A percentile compares a stretch with the other conserved stretches of the same genome.
Evolutionary conservation across 2,329 filamentous ascomycete genomes (phyloP).

Genomic region (Exophiala sp.): DNA sequence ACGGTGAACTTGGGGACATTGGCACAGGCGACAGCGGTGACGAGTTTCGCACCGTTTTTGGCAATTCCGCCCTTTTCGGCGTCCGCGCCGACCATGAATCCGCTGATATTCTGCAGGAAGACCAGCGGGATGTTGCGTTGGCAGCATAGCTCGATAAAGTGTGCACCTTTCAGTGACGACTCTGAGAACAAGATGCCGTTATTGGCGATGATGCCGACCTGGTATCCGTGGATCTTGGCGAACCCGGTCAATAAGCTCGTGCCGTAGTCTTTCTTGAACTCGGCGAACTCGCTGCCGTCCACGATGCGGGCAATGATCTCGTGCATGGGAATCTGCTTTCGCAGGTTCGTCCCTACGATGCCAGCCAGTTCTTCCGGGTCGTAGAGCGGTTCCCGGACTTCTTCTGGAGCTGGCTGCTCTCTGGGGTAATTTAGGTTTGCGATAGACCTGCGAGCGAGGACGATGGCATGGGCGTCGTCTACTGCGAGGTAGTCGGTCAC

Average conservation of each 20-base stretch:
- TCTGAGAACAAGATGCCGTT: conserved; percentile 92
- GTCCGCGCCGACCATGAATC: conserved; percentile 95
- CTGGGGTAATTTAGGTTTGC: conserved; percentile 83
- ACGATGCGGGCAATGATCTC: conserved; percentile 91
- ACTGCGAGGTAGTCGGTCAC: conserved; percentile 95
- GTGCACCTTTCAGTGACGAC: conserved; percentile 84
- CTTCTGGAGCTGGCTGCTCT: conserved; percentile 35
- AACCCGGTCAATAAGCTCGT: conserved; percentile 87
- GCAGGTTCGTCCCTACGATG: conserved; percentile 83
- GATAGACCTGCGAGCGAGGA: conserved; percentile 76
- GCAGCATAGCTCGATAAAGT: conserved; percentile 92
- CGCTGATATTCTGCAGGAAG: conserved; percentile 93
- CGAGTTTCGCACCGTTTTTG: conserved; percentile 95
- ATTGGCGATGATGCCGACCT: conserved; percentile 89
- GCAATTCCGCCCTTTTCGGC: conserved; percentile 93
- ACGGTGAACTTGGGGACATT: conserved; percentile 96
- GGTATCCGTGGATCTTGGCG: conserved; percentile 80
- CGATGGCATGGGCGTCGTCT: conserved; percentile 84
- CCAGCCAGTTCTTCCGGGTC: conserved; percentile 73
- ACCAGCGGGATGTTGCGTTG: conserved; percentile 84
- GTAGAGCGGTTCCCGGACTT: conserved; percentile 71
- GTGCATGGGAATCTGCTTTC: conserved; percentile 75
- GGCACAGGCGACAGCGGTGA: conserved; percentile 89
- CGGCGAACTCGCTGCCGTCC: conserved; percentile 80
- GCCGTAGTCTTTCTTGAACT: conserved; percentile 92